Percentiles rank a stretch among this genome's conserved stretches.
Conservation (phyloP, 2,329 filamentous ascomycete species). For the Aspergillus bombycis region DNA sequence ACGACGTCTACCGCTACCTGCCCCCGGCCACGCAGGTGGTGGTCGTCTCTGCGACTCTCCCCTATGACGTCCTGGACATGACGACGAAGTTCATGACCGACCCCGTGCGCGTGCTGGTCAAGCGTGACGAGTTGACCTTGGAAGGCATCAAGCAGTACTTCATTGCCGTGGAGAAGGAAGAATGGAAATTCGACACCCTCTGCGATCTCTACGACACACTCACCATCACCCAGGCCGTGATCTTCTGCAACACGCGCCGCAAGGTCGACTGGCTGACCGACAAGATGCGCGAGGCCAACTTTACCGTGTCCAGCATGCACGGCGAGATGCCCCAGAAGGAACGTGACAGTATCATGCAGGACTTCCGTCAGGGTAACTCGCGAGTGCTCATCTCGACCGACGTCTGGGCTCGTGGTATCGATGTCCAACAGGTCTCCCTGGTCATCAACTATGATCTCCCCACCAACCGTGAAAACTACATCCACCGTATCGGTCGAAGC, state of each 20-base stretch:
- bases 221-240: slow-evolving; percentile 97
- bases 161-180: slow-evolving; percentile 98
- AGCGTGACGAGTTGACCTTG: slow-evolving; percentile 97
- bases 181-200: slow-evolving; percentile 99
- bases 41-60: slow-evolving; percentile 92
- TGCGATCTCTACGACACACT: slow-evolving; percentile 98
- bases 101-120: slow-evolving; percentile 92
- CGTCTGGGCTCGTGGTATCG: slow-evolving; percentile 97
- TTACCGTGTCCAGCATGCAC: slow-evolving; percentile 98
- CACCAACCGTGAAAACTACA: slow-evolving; percentile 99
- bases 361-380: slow-evolving; percentile 95
- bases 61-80: slow-evolving; percentile 98
- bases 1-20: slow-evolving; percentile 96
- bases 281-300: slow-evolving; percentile 99
- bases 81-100: slow-evolving; percentile 99
- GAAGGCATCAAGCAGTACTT: slow-evolving; percentile 99
- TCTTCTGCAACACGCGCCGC: slow-evolving; percentile 98
- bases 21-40: slow-evolving; percentile 98
- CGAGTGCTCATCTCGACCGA: slow-evolving; percentile 96
- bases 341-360: slow-evolving; percentile 98
- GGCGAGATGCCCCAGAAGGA: slow-evolving; percentile 99
- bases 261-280: slow-evolving; percentile 99
- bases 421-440: slow-evolving; percentile 96
- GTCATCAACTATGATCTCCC: slow-evolving; percentile 99
- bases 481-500: slow-evolving; percentile 94